A percentile compares a stretch with the other conserved stretches of the same genome.
These are phyloP conservation scores for Termitomyces sp. DNA, from an alignment of 768 basidiomycete genomes.

Conservation along the genomic window DNA sequence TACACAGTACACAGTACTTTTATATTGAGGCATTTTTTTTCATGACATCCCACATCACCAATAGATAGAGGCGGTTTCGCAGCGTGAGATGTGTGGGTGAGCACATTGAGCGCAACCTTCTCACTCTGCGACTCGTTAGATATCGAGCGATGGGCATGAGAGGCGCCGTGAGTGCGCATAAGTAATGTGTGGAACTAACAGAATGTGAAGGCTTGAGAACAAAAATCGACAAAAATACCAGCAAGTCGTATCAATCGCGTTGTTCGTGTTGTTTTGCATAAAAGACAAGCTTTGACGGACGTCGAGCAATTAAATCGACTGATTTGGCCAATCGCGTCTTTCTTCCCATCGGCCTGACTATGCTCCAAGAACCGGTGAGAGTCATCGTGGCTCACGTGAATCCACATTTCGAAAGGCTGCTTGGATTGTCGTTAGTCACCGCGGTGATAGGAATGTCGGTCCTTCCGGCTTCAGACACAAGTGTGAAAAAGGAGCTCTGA, in stretches of 20 bases:
- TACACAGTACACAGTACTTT: not conserved
- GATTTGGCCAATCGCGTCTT: not conserved
- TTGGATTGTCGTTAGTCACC: not conserved
- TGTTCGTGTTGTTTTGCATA: conserved; percentile 9
- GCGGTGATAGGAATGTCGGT: not conserved
- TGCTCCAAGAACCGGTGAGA: conserved; percentile 1
- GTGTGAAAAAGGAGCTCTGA: not conserved
- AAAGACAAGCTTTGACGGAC: not conserved
- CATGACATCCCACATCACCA: conserved; percentile 5
- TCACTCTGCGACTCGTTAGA: conserved; percentile 4
- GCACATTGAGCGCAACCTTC: conserved; percentile 3
- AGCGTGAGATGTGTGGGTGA: conserved; percentile 9
- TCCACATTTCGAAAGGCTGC: not conserved
- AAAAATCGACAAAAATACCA: conserved; percentile 11
- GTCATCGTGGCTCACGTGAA: not conserved
- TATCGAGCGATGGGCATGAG: not conserved
- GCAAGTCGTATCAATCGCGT: conserved; percentile 14
- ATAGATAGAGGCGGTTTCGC: conserved; percentile 12
- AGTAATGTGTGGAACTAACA: not conserved
- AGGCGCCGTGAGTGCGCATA: conserved; percentile 1
- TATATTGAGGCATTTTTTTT: conserved; percentile 19
- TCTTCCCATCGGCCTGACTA: conserved; percentile 3
- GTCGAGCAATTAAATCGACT: not conserved
- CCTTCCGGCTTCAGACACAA: not conserved
- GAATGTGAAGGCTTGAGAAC: conserved; percentile 4